Conservation (phyloP, 352 stramenopile species). For the Blastocystis sp. region DNA sequence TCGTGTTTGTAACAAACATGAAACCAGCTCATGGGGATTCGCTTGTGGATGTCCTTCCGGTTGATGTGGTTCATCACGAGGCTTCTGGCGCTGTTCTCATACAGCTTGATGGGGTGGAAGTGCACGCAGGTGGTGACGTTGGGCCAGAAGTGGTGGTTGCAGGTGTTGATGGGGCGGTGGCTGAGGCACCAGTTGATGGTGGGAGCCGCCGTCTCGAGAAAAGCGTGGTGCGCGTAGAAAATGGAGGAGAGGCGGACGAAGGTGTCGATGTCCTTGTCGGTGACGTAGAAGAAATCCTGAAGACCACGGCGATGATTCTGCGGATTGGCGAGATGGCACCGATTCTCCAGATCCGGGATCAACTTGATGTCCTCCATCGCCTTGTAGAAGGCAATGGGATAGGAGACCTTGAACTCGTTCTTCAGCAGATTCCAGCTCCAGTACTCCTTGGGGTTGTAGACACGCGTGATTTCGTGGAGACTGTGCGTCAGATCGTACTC, state of each 20-base stretch:
- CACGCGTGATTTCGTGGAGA: conserved; percentile 12
- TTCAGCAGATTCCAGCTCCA: conserved; percentile 61
- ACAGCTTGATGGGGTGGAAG: conserved; percentile 53
- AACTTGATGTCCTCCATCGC: conserved; percentile 27
- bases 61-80: conserved; percentile 42
- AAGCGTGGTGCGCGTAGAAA: conserved; percentile 46
- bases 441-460: not conserved
- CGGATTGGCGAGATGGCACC: not conserved
- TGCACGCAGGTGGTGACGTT: conserved; percentile 51
- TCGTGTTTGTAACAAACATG: conserved; percentile 29
- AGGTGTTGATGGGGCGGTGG: conserved; percentile 30
- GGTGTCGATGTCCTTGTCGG: conserved; percentile 4
- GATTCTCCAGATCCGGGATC: conserved; percentile 3
- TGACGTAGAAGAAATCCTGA: conserved; percentile 63
- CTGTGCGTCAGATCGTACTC: conserved; percentile 28
- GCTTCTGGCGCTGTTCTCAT: not conserved
- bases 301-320: conserved; percentile 31
- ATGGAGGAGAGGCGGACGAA: conserved; percentile 13
- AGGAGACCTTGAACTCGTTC: conserved; percentile 13
- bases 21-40: conserved; percentile 37
- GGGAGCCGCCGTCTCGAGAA: conserved; percentile 39
- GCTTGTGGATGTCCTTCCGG: not conserved
- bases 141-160: conserved; percentile 52
- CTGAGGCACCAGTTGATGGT: conserved; percentile 62
- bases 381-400: conserved; percentile 4